Conservation (phyloP, 176 grass and related monocot species). For the Poa annua region DNA sequence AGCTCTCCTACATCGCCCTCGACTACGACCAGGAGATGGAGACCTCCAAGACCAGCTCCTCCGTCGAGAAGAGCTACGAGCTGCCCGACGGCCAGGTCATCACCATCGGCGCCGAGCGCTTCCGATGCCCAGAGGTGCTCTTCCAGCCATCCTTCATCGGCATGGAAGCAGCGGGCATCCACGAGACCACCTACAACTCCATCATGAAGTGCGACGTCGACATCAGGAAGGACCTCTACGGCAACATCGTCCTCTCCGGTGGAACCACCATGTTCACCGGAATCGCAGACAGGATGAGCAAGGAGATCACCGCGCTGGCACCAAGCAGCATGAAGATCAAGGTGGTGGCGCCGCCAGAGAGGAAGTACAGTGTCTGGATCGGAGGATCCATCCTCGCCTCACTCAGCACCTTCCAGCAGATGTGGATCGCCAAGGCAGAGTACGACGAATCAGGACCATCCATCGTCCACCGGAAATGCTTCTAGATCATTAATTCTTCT, state of each 20-base stretch:
- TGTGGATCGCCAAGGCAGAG: conserved; percentile 78
- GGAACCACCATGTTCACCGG: conserved; percentile 70
- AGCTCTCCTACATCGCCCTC: conserved; percentile 59
- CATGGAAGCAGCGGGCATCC: conserved; percentile 66
- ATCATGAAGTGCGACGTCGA: conserved; percentile 79
- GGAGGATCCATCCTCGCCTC: conserved; percentile 66
- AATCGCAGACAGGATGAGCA: conserved; percentile 73
- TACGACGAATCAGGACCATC: conserved; percentile 64
- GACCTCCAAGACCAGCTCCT: conserved; percentile 45
- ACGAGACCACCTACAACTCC: conserved; percentile 71
- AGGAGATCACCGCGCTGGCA: conserved; percentile 65
- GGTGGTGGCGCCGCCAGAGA: conserved; percentile 66
- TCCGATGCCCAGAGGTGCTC: conserved; percentile 70
- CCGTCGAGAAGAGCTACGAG: conserved; percentile 65
- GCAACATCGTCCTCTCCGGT: conserved; percentile 66
- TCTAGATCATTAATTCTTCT: conserved; percentile 36
- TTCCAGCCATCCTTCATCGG: conserved; percentile 74
- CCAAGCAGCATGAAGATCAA: conserved; percentile 76
- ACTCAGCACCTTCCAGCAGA: conserved; percentile 77
- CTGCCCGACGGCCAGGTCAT: conserved; percentile 65
- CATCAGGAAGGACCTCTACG: conserved; percentile 72
- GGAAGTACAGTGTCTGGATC: conserved; percentile 72
- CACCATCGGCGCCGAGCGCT: conserved; percentile 64
- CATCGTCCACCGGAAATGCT: conserved; percentile 68
- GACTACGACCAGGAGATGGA: conserved; percentile 60